These are phyloP conservation scores for Lipomyces mesembrius DNA, from an alignment of 805 yeast genomes.

Conservation along the genomic window DNA sequence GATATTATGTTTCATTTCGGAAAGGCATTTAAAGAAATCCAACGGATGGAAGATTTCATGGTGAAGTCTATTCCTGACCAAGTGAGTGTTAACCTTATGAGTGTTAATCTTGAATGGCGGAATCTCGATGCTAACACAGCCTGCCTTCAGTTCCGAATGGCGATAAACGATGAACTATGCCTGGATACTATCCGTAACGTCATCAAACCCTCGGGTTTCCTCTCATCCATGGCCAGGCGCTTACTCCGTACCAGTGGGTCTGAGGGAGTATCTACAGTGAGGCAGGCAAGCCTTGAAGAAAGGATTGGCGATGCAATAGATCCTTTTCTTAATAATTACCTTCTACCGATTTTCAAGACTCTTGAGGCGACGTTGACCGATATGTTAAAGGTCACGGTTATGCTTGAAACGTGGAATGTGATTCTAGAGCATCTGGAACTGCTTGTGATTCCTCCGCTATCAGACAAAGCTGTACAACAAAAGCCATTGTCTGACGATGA, in stretches of 20 bases:
- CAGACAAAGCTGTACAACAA: conserved; percentile 47
- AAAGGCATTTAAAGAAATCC: conserved; percentile 67
- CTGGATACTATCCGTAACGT: conserved; percentile 3
- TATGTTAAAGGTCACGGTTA: conserved; percentile 62
- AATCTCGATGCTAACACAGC: not conserved
- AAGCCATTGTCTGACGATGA: conserved; percentile 61
- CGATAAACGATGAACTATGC: conserved; percentile 4
- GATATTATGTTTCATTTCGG: conserved; percentile 86
- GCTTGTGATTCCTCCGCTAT: conserved; percentile 71
- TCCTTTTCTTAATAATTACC: conserved; percentile 69
- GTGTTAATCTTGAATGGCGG: not conserved
- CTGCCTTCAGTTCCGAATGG: not conserved
- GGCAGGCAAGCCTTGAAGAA: conserved; percentile 50
- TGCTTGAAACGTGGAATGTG: conserved; percentile 81
- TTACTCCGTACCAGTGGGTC: conserved; percentile 6
- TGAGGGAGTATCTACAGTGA: conserved; percentile 20
- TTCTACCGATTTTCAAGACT: conserved; percentile 68
- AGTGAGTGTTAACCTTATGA: conserved; percentile 52
- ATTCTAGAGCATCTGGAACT: conserved; percentile 71
- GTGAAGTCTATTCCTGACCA: conserved; percentile 73
- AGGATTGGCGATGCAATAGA: conserved; percentile 57
- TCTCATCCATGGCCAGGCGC: conserved; percentile 6
- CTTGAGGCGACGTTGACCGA: conserved; percentile 63
- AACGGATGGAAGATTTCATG: conserved; percentile 67
- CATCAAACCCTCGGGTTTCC: not conserved